A percentile compares a stretch with the other conserved stretches of the same genome.
Conservation (phyloP, 306 rosid species). For the Inga leiocalycina region DNA sequence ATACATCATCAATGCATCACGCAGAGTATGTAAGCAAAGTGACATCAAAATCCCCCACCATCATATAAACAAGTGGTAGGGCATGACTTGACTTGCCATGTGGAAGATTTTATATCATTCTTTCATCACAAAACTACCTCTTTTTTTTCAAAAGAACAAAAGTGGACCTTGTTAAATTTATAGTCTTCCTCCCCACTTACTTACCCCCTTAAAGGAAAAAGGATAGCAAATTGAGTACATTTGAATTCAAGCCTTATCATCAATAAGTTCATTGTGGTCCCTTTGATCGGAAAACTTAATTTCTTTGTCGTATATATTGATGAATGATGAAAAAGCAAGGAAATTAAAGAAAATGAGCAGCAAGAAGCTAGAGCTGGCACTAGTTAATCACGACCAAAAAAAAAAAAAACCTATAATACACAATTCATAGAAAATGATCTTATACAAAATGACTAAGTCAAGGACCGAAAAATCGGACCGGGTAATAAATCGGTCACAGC, state of each 20-base stretch:
- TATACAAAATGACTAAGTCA: not conserved
- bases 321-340: not conserved
- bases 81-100: conserved; percentile 14
- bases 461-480: too few relatives aligned
- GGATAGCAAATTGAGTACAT: not conserved
- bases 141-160: too few relatives aligned
- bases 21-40: not conserved
- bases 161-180: not conserved
- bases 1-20: not conserved
- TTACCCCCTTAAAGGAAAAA: not conserved
- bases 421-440: not conserved
- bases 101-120: not conserved
- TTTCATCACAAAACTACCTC: not conserved
- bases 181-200: conserved; percentile 18
- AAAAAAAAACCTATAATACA: not conserved
- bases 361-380: not conserved
- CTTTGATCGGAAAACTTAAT: not conserved
- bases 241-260: not conserved
- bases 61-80: not conserved
- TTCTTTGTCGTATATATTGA: not conserved
- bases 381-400: not conserved
- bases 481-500: too few relatives aligned
- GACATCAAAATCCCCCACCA: not conserved
- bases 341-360: not conserved
- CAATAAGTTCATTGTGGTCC: not conserved